Evolutionary conservation across 441 rosid species (phyloP).

Genomic region (Melianthus villosus): DNA sequence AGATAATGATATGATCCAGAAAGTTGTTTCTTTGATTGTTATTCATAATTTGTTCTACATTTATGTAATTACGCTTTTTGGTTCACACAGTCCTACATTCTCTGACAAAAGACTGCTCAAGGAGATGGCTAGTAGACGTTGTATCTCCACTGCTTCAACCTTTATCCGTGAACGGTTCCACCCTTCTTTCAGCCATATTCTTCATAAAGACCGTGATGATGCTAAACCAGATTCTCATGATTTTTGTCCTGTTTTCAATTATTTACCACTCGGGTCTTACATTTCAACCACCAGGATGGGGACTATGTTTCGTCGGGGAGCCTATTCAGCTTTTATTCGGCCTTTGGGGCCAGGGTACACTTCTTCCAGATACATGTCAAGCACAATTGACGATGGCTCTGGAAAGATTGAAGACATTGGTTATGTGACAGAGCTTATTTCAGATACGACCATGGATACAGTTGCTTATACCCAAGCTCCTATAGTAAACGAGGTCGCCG

Average conservation of each 20-base stretch:
- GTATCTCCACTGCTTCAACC: conserved; percentile 16
- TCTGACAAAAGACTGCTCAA: background rate
- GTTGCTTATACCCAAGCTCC: conserved; percentile 17
- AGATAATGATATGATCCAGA: too few species aligned
- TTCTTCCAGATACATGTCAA: conserved; percentile 22
- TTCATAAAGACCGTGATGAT: conserved; percentile 16
- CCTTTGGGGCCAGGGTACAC: conserved; percentile 17
- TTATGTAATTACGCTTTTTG: background rate
- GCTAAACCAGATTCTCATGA: conserved; percentile 3
- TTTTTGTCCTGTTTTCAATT: conserved; percentile 3
- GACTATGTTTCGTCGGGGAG: conserved; percentile 11
- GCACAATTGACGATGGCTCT: conserved; percentile 21
- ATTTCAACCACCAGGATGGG: conserved; percentile 6
- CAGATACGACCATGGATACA: conserved; percentile 11
- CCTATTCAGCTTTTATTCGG: conserved; percentile 5
- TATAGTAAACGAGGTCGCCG: conserved; percentile 26
- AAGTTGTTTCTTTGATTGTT: too few species aligned
- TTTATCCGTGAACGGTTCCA: conserved; percentile 17
- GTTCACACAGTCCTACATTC: background rate
- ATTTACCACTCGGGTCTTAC: background rate
- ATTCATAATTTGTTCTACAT: too few species aligned
- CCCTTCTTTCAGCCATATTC: conserved; percentile 19
- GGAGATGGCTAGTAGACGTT: conserved; percentile 21
- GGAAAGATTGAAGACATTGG: conserved; percentile 24
- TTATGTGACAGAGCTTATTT: conserved; percentile 16